Percentiles rank a stretch among this genome's conserved stretches.
phyloP scores from a whole-genome alignment of 148 eudicot species.

The Nepenthes mirabilis region DNA sequence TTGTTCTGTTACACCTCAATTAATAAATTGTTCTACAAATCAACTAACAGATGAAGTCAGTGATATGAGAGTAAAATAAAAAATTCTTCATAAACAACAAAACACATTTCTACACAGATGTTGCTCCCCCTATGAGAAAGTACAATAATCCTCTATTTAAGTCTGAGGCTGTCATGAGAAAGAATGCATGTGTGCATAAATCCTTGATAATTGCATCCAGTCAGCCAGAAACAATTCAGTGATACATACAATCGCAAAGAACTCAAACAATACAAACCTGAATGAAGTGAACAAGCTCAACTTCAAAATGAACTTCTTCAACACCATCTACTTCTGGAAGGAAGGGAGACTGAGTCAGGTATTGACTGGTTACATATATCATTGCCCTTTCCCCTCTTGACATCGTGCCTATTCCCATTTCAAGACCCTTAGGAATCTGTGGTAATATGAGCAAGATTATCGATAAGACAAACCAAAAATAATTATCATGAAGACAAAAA shows the following conservation, averaged over 20 bases:
- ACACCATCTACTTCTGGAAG: conserved; percentile 36
- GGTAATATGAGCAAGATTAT: background rate
- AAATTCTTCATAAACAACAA: too few species aligned
- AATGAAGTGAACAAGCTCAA: conserved; percentile 88
- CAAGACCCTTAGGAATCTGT: conserved; percentile 91
- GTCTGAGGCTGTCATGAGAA: background rate
- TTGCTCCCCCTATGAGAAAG: too few species aligned
- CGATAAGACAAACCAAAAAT: too few species aligned
- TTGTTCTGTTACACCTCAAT: too few species aligned
- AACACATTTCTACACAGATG: too few species aligned
- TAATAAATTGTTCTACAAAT: too few species aligned
- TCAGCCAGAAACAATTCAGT: background rate
- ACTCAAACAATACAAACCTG: conserved; percentile 44
- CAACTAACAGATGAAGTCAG: too few species aligned
- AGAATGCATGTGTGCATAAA: background rate
- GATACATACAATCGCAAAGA: background rate
- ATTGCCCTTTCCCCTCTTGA: conserved; percentile 78
- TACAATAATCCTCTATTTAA: background rate
- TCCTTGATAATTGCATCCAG: background rate
- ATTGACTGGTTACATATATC: conserved; percentile 54
- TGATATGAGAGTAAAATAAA: too few species aligned
- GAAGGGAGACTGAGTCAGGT: conserved; percentile 46
- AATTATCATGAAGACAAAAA: background rate
- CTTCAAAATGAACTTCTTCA: conserved; percentile 89
- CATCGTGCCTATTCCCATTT: conserved; percentile 96